A percentile compares a stretch with the other conserved stretches of the same genome.
Evolutionary conservation across 2,329 filamentous ascomycete genomes (phyloP).

Genomic region (Pseudogymnoascus sp.): DNA sequence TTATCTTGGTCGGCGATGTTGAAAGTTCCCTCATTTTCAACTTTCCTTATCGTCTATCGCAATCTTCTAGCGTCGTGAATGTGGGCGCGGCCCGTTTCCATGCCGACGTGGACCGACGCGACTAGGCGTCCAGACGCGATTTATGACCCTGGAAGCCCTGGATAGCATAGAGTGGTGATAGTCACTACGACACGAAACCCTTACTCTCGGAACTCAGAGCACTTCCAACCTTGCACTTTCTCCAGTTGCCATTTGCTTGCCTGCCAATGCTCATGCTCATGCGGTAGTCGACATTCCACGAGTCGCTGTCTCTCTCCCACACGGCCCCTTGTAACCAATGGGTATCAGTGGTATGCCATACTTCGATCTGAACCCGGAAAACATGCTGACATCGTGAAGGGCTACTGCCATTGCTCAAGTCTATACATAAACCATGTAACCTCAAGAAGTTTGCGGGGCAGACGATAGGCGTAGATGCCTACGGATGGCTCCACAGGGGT

Average conservation of each 20-base stretch:
- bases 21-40: conserved; percentile 5
- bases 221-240: background rate
- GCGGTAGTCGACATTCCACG: conserved; percentile 6
- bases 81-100: conserved; percentile 13
- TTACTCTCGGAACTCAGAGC: background rate
- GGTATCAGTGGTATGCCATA: conserved; percentile 21
- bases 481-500: conserved; percentile 96
- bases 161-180: background rate
- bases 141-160: background rate
- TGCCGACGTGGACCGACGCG: conserved; percentile 8
- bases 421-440: conserved; percentile 82
- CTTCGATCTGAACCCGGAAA: background rate
- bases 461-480: conserved; percentile 90
- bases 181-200: background rate
- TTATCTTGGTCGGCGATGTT: background rate
- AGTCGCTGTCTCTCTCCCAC: conserved; percentile 14
- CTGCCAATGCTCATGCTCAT: conserved; percentile 7
- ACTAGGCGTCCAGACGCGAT: background rate
- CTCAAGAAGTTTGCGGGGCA: conserved; percentile 82
- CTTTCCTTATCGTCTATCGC: conserved; percentile 9
- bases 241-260: background rate
- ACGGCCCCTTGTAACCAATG: conserved; percentile 19
- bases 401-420: conserved; percentile 85
- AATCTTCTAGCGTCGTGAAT: conserved; percentile 18
- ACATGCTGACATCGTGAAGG: conserved; percentile 42